Evolutionary conservation across 306 rosid species (phyloP), one percentile per base, ranked within the genome.

Genomic region (Alnus glutinosa): DNA sequence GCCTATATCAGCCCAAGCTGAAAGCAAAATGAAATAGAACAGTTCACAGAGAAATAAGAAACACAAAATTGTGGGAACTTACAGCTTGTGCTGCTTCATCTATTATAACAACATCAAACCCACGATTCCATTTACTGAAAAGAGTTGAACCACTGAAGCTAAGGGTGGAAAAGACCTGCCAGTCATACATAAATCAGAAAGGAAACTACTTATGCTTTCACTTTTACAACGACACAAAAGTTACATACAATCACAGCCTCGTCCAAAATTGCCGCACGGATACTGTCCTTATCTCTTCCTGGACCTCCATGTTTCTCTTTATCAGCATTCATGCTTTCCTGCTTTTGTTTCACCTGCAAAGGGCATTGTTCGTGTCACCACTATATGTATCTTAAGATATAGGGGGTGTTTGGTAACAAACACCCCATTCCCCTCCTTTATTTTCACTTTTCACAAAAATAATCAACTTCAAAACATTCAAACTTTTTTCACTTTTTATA

Each of bases 1-100:
- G 30, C 71, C 36, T 67, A 67, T 67, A 67, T n/a, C 51, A 39
- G 23, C 23, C 19, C 72, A 67, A 39, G 72, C 51, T 3, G 32
- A 67, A n/a, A 9, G 9, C 70, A 64, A 36, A 64, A 64, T 2
- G 47, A 11, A 39, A 37, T 30, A 52, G 47, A 12, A 50, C 15
- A 10, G 15, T 44, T 19, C 49, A 42, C 39, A 18, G 52, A 32
- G 4, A 73, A 71, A 70, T 7, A 12, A 49, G 7, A 48, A 50
- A 50, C 61, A 76, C 9, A 75, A 78, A 42, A 42, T 49, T 23
- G 57, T 8, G 55, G 11, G 47, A 68, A 83, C 98, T 91, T 89
- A 94, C 98, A 84, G 98, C 97, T 84, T 94, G 98, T 71, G 97
- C 98, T 80, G 98, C 97, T 88, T 94, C 97, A 74, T 94, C 98